phyloP scores from a whole-genome alignment of 2,329 filamentous ascomycete species.

The Huntiella omanensis region DNA sequence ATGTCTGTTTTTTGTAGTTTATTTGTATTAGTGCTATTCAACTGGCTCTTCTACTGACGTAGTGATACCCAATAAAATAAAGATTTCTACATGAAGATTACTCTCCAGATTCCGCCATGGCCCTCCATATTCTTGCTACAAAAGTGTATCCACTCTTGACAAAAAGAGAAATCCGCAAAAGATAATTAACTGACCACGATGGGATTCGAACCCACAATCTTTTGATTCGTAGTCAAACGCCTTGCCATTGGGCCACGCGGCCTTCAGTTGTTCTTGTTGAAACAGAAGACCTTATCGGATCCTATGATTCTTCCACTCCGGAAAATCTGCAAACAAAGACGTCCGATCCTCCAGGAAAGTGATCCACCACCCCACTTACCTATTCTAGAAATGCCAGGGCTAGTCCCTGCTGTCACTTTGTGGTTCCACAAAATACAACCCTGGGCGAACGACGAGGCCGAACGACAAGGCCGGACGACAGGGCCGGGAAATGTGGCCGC shows the following conservation, averaged over 20 bases:
- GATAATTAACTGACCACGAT: slow-evolving; percentile 6
- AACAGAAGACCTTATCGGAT: neutral
- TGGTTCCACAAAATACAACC: no score
- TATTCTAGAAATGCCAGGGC: no score
- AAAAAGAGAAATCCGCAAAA: neutral
- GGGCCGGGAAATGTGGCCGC: no score
- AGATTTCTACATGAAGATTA: neutral
- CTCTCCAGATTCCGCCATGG: neutral
- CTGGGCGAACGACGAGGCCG: no score
- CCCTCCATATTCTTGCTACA: neutral
- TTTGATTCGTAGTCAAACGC: slow-evolving; percentile 11
- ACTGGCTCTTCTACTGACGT: slow-evolving; percentile 5
- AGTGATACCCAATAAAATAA: slow-evolving; percentile 7
- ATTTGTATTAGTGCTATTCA: slow-evolving; percentile 10
- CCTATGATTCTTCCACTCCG: no score
- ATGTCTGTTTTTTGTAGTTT: slow-evolving; percentile 7
- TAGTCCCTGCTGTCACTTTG: no score
- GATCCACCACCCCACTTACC: no score
- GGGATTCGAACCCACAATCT: slow-evolving; percentile 10
- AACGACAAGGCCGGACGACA: no score
- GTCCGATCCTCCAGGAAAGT: no score
- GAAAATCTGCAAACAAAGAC: no score
- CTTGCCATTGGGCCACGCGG: slow-evolving; percentile 10
- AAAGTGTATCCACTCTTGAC: neutral
- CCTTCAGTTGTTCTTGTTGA: neutral